Evolutionary conservation across 768 basidiomycete genomes (phyloP), one percentile per base, ranked within the genome.

Genomic region (Leccinum aurantiacum): DNA sequence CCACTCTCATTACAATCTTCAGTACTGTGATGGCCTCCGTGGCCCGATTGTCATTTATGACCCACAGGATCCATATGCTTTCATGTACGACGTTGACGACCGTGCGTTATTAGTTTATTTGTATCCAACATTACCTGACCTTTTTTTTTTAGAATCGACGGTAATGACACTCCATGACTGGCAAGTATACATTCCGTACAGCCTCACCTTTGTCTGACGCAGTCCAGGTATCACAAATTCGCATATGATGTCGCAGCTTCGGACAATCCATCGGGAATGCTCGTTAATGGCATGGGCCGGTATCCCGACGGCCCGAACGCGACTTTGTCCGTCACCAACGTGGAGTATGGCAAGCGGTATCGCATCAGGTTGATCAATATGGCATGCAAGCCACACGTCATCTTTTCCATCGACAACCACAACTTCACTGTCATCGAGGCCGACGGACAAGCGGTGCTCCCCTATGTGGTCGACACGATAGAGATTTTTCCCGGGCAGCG

Each of bases 1-100:
- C 66, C 79, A 68, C 60, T 80, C 79, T 15, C 82, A 82, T 57
- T 68, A 76, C 72, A 76, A 75, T 5, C 76, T 76, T 1, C 83
- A 84, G 62, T 84, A 84, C 56, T 85, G 84, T 53, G 84, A 85
- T 57, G 84, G 83, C 0, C 73, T 84, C 24, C 69, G 83, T 46
- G 83, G 83, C 0, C 73, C 78, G 3, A 37, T 84, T 33, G 76
- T 84, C 4, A 69, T 84, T 13, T 80, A 81, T 38, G 80, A 82
- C 52, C 75, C 71, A 3, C 27, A 70, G 6, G 76, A 76, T 60
- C 73, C 73, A 9, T 60, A 68, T 31, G 58, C 51, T 19, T 25
- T 22, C 29, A 59, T 76, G 63, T 71, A 73, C 54, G 79, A 80
- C 46, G 69, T 79, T 27, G 79, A 81, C 54, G 72, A 75, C 38